A percentile compares a stretch with the other conserved stretches of the same genome.
Conservation (phyloP, 2,329 filamentous ascomycete genomes). For the Cadophora gregata region DNA sequence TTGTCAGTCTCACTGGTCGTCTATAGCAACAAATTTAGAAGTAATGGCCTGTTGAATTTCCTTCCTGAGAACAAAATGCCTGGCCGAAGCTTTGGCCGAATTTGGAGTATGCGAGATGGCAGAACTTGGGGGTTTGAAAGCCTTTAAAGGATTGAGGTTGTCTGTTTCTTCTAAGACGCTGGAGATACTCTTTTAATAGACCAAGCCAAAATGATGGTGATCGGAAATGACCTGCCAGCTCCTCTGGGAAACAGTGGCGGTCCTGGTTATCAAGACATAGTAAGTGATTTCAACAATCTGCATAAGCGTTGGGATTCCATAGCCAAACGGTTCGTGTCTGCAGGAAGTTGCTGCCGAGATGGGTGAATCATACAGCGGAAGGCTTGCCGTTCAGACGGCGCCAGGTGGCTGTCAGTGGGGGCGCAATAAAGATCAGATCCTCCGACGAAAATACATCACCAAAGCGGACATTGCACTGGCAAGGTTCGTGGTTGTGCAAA, state of each 20-base stretch:
- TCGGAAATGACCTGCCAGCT: background rate
- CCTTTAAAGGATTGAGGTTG: slow-evolving; percentile 9
- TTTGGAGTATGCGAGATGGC: background rate
- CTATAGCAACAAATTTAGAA: background rate
- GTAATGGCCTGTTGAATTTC: background rate
- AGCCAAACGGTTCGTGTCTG: background rate
- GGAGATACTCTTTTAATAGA: background rate
- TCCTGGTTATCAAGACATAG: background rate
- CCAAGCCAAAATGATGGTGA: background rate
- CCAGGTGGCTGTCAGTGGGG: slow-evolving; percentile 17
- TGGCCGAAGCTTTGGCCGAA: background rate
- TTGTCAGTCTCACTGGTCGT: background rate
- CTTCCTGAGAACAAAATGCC: background rate
- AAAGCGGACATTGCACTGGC: slow-evolving; percentile 10
- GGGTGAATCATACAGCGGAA: background rate
- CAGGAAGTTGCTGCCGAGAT: background rate
- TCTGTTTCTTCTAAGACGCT: background rate
- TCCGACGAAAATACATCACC: slow-evolving; percentile 23
- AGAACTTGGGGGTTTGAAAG: background rate
- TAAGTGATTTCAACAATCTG: background rate
- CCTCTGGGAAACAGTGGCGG: background rate
- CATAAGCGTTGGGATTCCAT: background rate
- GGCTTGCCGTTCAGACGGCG: slow-evolving; percentile 7
- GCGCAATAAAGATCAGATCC: slow-evolving; percentile 19
- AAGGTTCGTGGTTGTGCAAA: slow-evolving; percentile 18